A percentile compares a stretch with the other conserved stretches of the same genome.
These are phyloP conservation scores for Orbilia oligospora DNA, from an alignment of 2,329 filamentous ascomycete genomes.

Conservation along the genomic window DNA sequence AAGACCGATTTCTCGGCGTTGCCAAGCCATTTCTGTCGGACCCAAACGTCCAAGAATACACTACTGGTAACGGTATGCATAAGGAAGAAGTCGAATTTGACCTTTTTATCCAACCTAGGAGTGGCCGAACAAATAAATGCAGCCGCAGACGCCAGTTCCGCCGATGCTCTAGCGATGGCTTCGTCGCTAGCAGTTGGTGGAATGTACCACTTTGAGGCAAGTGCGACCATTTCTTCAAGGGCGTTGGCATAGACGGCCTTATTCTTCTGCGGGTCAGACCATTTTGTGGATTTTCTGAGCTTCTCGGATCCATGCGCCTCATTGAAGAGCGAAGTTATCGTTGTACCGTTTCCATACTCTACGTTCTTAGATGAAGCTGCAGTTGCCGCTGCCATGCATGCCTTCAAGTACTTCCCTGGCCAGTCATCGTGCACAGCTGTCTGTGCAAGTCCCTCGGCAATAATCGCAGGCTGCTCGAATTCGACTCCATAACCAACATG, in stretches of 20 bases:
- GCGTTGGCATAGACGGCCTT: conserved; percentile 79
- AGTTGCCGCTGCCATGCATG: conserved; percentile 70
- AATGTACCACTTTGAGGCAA: conserved; percentile 72
- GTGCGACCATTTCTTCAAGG: conserved; percentile 74
- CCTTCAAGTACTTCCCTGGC: conserved; percentile 72
- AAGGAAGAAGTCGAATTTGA: conserved; percentile 86
- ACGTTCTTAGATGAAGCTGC: conserved; percentile 61
- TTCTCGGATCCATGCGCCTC: conserved; percentile 73
- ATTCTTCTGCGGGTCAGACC: conserved; percentile 74
- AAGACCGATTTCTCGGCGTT: conserved; percentile 76
- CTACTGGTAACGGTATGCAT: conserved; percentile 84
- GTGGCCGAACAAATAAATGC: conserved; percentile 75
- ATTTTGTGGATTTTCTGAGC: conserved; percentile 71
- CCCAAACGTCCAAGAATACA: conserved; percentile 79
- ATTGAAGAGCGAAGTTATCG: conserved; percentile 75
- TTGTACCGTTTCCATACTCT: conserved; percentile 62
- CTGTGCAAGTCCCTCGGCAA: conserved; percentile 85
- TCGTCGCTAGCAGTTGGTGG: conserved; percentile 63
- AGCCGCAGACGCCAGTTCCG: conserved; percentile 62
- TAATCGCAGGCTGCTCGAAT: conserved; percentile 83
- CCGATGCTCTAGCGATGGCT: conserved; percentile 68
- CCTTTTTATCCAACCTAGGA: conserved; percentile 75
- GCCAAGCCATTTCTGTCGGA: conserved; percentile 75
- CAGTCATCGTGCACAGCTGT: conserved; percentile 77
- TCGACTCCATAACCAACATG: conserved; percentile 89